Evolutionary conservation across 352 stramenopile genomes (phyloP).

Genomic region (Phytophthora pisi): DNA sequence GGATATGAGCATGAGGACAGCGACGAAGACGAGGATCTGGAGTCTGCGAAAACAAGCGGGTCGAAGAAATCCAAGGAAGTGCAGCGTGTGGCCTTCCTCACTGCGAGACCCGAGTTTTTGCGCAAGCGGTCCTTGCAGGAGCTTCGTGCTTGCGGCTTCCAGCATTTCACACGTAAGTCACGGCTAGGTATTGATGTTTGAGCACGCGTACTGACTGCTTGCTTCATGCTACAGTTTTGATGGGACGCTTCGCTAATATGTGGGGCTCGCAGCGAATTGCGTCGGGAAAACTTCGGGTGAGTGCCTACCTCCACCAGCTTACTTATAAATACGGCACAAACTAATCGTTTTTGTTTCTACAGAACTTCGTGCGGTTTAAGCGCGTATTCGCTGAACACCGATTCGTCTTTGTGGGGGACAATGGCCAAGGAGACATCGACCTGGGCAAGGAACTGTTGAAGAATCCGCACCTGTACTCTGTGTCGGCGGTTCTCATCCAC

Average conservation of each 20-base stretch:
- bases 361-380: slow-evolving; percentile 82
- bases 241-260: slow-evolving; percentile 71
- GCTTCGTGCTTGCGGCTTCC: slow-evolving; percentile 70
- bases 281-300: slow-evolving; percentile 68
- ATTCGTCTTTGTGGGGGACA: slow-evolving; percentile 85
- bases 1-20: slow-evolving; percentile 35
- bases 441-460: slow-evolving; percentile 72
- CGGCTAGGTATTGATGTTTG: neutral
- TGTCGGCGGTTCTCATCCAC: slow-evolving; percentile 76
- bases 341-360: slow-evolving; percentile 7
- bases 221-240: slow-evolving; percentile 51
- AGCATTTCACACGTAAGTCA: slow-evolving; percentile 75
- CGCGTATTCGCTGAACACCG: slow-evolving; percentile 74
- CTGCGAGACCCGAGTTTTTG: slow-evolving; percentile 74
- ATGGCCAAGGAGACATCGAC: slow-evolving; percentile 83
- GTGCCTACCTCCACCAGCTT: neutral
- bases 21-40: slow-evolving; percentile 36
- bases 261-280: slow-evolving; percentile 72
- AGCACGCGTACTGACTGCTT: neutral
- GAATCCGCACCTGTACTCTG: slow-evolving; percentile 55
- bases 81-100: slow-evolving; percentile 77
- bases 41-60: slow-evolving; percentile 6
- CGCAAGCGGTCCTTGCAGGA: slow-evolving; percentile 65
- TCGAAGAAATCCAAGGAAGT: slow-evolving; percentile 32
- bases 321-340: neutral